Evolutionary conservation across 2,329 filamentous ascomycete species (phyloP).

Genomic region (Phaeosphaeriaceae sp.): DNA sequence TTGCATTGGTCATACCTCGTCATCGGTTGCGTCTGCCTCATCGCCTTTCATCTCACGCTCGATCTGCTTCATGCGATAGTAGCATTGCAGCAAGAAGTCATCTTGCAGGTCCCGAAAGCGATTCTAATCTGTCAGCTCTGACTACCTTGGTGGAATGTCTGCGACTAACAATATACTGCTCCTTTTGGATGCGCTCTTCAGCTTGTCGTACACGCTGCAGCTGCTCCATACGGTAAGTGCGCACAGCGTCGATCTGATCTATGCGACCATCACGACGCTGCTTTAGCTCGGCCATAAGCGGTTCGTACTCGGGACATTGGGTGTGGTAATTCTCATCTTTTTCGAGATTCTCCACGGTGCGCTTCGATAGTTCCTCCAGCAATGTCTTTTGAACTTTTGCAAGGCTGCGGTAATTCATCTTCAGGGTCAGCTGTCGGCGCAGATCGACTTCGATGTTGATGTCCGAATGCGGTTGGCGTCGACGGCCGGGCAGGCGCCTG

Average conservation of each 20-base stretch:
- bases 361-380: slow-evolving; percentile 69
- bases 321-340: slow-evolving; percentile 62
- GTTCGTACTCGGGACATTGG: slow-evolving; percentile 60
- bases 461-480: slow-evolving; percentile 56
- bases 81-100: slow-evolving; percentile 45
- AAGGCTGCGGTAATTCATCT: slow-evolving; percentile 69
- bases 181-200: slow-evolving; percentile 42
- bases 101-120: slow-evolving; percentile 42
- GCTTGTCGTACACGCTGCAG: slow-evolving; percentile 43
- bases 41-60: slow-evolving; percentile 43
- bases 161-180: slow-evolving; percentile 46
- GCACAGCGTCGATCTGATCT: slow-evolving; percentile 46
- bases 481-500: slow-evolving; percentile 51
- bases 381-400: slow-evolving; percentile 69
- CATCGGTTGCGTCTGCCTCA: slow-evolving; percentile 49
- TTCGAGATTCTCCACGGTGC: slow-evolving; percentile 64
- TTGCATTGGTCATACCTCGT: slow-evolving; percentile 43
- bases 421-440: slow-evolving; percentile 69
- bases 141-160: background rate
- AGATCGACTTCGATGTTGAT: slow-evolving; percentile 55
- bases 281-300: slow-evolving; percentile 61
- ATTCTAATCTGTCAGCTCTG: slow-evolving; percentile 30
- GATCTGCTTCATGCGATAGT: slow-evolving; percentile 47
- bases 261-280: slow-evolving; percentile 52
- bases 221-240: slow-evolving; percentile 46